Evolutionary conservation across 1,284 basidiomycete species (phyloP).

Genomic region (Veloporphyrellus conicus): DNA sequence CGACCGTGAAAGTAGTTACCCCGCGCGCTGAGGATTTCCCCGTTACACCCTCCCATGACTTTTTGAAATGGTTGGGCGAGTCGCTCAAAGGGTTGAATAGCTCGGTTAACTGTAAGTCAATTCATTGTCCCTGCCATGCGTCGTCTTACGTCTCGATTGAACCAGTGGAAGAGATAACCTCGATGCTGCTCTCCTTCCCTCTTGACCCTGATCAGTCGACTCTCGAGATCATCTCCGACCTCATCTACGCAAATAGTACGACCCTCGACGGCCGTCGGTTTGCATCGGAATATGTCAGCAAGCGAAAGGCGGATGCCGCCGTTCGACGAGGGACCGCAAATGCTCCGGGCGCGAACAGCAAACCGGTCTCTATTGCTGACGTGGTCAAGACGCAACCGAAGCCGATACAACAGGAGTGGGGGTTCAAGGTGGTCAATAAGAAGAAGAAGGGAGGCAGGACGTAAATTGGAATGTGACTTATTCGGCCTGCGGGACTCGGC

Average conservation of each 20-base stretch:
- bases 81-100: constrained; percentile 82
- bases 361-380: constrained; percentile 73
- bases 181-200: constrained; percentile 88
- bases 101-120: constrained; percentile 69
- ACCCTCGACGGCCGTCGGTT: constrained; percentile 95
- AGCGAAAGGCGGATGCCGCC: constrained; percentile 75
- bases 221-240: constrained; percentile 85
- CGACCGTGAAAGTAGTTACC: constrained; percentile 39
- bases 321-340: constrained; percentile 43
- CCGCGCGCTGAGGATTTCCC: constrained; percentile 57
- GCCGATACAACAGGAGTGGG: constrained; percentile 70
- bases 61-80: constrained; percentile 88
- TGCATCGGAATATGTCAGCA: constrained; percentile 84
- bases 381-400: constrained; percentile 88
- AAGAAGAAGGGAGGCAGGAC: constrained; percentile 77
- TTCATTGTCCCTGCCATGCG: background rate
- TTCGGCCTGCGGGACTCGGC: background rate
- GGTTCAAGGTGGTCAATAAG: constrained; percentile 89
- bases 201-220: constrained; percentile 80
- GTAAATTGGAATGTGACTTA: constrained; percentile 16
- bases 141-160: constrained; percentile 16
- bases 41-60: constrained; percentile 76
- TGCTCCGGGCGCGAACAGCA: constrained; percentile 41
- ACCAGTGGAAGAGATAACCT: constrained; percentile 87
- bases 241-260: constrained; percentile 89